phyloP scores from a whole-genome alignment of 2,329 filamentous ascomycete genomes.

The Nigrospora oryzae region DNA sequence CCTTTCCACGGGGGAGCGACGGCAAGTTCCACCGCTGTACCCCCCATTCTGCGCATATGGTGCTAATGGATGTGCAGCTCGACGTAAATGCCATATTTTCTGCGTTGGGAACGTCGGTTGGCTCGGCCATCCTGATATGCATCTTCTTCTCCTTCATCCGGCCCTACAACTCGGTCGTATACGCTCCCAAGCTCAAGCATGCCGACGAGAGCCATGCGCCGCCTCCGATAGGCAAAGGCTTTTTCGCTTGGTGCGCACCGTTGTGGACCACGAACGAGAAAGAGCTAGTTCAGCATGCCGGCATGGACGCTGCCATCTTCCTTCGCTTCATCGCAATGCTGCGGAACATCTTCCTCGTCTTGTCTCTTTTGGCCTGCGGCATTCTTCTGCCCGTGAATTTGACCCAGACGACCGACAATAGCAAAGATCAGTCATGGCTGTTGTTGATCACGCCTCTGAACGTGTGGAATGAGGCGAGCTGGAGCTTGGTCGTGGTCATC shows the following conservation, averaged over 20 bases:
- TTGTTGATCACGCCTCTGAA: conserved; percentile 51
- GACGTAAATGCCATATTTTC: conserved; percentile 60
- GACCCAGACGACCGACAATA: conserved; percentile 30
- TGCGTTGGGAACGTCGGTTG: conserved; percentile 72
- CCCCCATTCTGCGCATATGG: background rate
- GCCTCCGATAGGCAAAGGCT: conserved; percentile 75
- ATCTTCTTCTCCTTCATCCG: conserved; percentile 81
- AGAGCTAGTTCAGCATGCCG: conserved; percentile 71
- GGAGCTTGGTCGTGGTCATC: conserved; percentile 50
- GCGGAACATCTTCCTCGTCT: conserved; percentile 73
- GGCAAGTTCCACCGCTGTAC: conserved; percentile 1
- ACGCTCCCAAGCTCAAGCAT: conserved; percentile 89
- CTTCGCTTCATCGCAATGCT: conserved; percentile 85
- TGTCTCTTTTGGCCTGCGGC: conserved; percentile 64
- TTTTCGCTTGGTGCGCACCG: conserved; percentile 80
- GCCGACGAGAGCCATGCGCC: conserved; percentile 85
- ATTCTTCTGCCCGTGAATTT: conserved; percentile 79
- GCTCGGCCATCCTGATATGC: conserved; percentile 64
- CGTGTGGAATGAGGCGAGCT: conserved; percentile 43
- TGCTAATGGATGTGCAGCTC: conserved; percentile 22
- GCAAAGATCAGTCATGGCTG: conserved; percentile 34
- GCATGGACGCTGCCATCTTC: conserved; percentile 87
- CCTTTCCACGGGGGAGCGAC: conserved; percentile 40
- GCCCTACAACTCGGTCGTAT: conserved; percentile 85
- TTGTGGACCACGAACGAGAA: conserved; percentile 71